A percentile compares a stretch with the other conserved stretches of the same genome.
Conservation (phyloP, 768 basidiomycete species). For the Mycena capillaripes region DNA sequence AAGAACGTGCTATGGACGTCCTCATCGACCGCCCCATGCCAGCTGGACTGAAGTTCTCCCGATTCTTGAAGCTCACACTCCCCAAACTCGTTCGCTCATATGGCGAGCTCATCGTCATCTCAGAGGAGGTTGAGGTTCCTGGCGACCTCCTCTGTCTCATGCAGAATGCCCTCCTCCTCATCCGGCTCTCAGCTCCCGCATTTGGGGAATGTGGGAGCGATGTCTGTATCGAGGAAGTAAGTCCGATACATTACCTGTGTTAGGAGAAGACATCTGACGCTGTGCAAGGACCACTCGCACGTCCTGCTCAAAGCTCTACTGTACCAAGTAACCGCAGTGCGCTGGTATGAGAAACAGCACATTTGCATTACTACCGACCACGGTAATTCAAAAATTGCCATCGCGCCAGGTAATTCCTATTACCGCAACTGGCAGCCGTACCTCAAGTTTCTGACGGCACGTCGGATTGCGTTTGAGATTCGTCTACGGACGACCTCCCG, state of each 20-base stretch:
- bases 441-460: neutral
- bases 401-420: neutral
- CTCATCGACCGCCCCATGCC: slow-evolving; percentile 3
- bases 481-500: neutral
- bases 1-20: slow-evolving; percentile 8
- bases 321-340: neutral
- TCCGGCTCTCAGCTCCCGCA: neutral
- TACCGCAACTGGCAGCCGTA: slow-evolving; percentile 4
- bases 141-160: slow-evolving; percentile 20
- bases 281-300: neutral
- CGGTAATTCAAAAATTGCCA: neutral
- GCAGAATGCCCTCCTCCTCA: slow-evolving; percentile 12
- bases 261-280: neutral
- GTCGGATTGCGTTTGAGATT: neutral
- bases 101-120: slow-evolving; percentile 12
- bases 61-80: neutral
- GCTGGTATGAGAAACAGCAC: neutral
- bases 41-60: neutral
- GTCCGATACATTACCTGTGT: neutral
- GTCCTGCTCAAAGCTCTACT: slow-evolving; percentile 7
- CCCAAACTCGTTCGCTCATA: slow-evolving; percentile 17
- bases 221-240: neutral
- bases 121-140: slow-evolving; percentile 17
- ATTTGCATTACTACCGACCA: neutral
- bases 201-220: neutral